Evolutionary conservation across 164 flowering plant genomes (phyloP).

Genomic region (Kalanchoe fedtschenkoi): DNA sequence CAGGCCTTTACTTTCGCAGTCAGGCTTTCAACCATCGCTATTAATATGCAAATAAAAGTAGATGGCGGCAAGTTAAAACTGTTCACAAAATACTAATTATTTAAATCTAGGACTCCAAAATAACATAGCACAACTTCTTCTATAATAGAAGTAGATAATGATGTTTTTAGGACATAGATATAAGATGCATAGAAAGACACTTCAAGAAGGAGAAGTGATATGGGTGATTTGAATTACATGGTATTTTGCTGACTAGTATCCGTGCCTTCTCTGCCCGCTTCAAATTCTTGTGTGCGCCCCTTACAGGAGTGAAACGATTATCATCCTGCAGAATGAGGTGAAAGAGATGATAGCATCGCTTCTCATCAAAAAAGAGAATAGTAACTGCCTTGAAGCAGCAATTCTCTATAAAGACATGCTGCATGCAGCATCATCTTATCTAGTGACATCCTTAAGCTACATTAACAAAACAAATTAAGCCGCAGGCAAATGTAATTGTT

Average conservation of each 20-base stretch:
- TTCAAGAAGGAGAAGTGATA: not conserved
- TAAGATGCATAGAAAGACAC: no score
- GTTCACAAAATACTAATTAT: no score
- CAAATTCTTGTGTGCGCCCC: slow-evolving; percentile 74
- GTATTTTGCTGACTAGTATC: slow-evolving; percentile 58
- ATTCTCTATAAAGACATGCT: not conserved
- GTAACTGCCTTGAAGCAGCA: not conserved
- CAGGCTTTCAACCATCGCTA: slow-evolving; percentile 68
- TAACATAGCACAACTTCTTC: no score
- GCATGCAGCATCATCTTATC: no score
- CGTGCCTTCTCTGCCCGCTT: slow-evolving; percentile 91
- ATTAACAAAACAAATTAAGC: no score
- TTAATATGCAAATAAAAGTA: slow-evolving; percentile 5
- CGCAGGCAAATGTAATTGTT: not conserved
- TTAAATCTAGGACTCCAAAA: not conserved
- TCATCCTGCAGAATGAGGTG: slow-evolving; percentile 45
- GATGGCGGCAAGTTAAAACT: no score
- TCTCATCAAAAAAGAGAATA: not conserved
- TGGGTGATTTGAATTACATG: slow-evolving; percentile 41
- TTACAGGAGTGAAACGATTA: slow-evolving; percentile 68
- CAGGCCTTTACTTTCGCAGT: slow-evolving; percentile 61
- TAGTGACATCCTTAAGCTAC: no score
- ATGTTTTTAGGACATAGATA: not conserved
- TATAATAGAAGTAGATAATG: not conserved
- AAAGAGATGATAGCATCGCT: not conserved